These are phyloP conservation scores for Neurospora sp. DNA, from an alignment of 495 filamentous ascomycete species.

Conservation along the genomic window DNA sequence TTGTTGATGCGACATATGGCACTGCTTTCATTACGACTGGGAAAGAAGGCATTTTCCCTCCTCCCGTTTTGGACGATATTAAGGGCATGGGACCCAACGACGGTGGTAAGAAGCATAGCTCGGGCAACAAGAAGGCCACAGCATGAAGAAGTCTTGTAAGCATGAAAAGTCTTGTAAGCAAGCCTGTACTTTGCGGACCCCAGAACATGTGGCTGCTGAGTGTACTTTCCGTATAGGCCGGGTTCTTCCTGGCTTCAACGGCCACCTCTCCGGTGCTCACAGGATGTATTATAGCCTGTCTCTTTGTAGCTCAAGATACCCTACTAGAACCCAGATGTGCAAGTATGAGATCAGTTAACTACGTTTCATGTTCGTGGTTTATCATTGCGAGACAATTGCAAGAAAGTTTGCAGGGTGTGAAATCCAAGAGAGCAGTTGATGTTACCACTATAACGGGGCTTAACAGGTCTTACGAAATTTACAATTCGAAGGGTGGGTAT, in stretches of 20 bases:
- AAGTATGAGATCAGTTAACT: background rate
- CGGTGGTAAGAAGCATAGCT: background rate
- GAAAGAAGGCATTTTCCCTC: conserved; percentile 31
- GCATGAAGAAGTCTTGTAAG: background rate
- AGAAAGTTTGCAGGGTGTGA: background rate
- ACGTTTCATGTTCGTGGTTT: background rate
- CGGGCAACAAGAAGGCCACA: background rate
- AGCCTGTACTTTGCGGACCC: background rate
- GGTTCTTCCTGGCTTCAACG: background rate
- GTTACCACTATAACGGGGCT: background rate
- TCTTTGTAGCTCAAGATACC: background rate
- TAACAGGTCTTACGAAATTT: background rate
- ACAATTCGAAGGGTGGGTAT: background rate
- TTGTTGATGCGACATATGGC: conserved; percentile 62
- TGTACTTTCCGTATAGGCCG: background rate
- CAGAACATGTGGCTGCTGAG: background rate
- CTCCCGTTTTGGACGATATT: conserved; percentile 23
- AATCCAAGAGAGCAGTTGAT: background rate
- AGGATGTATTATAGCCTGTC: background rate
- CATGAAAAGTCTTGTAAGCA: background rate
- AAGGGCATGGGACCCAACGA: background rate
- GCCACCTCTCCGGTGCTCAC: background rate
- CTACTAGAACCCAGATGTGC: background rate
- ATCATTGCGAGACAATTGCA: background rate
- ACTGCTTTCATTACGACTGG: conserved; percentile 34